A percentile compares a stretch with the other conserved stretches of the same genome.
phyloP scores from a whole-genome alignment of 441 rosid genomes.

The Gossypium schwendimanii region DNA sequence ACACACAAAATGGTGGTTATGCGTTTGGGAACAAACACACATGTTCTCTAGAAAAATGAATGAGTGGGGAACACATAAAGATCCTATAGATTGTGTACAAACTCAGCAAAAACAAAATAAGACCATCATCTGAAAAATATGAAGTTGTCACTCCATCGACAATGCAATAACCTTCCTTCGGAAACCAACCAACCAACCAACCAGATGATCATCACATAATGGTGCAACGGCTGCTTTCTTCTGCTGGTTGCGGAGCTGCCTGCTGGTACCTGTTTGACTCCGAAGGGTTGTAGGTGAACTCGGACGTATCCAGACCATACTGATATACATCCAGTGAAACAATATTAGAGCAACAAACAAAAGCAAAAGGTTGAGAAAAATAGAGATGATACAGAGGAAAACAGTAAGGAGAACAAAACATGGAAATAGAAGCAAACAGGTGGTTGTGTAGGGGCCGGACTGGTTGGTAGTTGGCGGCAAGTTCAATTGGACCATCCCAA shows the following conservation, averaged over 20 bases:
- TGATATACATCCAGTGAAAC: slow-evolving; percentile 30
- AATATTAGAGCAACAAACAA: slow-evolving; percentile 7
- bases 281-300: slow-evolving; percentile 91
- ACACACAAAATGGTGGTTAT: slow-evolving; percentile 14
- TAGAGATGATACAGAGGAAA: neutral
- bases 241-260: slow-evolving; percentile 54
- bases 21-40: neutral
- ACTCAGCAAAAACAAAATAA: slow-evolving; percentile 5
- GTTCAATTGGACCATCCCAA: neutral
- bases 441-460: neutral
- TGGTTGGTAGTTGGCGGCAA: neutral
- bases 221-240: slow-evolving; percentile 84
- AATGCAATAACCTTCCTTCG: neutral
- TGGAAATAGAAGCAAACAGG: neutral
- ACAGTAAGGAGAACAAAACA: neutral
- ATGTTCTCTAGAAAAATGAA: neutral
- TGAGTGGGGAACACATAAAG: slow-evolving; percentile 2
- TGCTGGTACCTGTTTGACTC: slow-evolving; percentile 82
- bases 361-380: slow-evolving; percentile 3
- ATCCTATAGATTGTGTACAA: slow-evolving; percentile 28
- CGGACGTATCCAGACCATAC: slow-evolving; percentile 94
- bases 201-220: slow-evolving; percentile 49
- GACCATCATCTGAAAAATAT: slow-evolving; percentile 12
- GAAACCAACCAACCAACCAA: slow-evolving; percentile 6
- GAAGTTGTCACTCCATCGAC: slow-evolving; percentile 14